Conservation (phyloP, 371 early-diverging fungal species). For the Actinomortierella ambigua region DNA sequence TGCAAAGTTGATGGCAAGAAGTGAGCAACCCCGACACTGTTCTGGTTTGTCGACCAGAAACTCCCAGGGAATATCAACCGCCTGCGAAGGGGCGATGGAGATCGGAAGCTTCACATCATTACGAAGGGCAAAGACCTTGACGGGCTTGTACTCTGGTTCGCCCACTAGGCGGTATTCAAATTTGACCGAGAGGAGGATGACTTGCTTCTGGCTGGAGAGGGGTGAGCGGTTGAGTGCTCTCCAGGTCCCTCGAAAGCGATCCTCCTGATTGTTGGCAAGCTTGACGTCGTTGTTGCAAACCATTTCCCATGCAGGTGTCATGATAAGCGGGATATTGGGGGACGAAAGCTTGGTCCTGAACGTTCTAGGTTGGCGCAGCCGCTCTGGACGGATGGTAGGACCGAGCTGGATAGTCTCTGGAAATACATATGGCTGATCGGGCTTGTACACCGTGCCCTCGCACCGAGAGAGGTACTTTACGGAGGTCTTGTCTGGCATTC, state of each 20-base stretch:
- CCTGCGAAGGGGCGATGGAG: conserved; percentile 24
- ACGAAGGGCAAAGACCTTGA: conserved; percentile 7
- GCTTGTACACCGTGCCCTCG: conserved; percentile 16
- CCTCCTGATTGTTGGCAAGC: not conserved
- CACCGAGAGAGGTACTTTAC: conserved; percentile 10
- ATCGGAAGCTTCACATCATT: conserved; percentile 18
- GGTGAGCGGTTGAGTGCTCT: conserved; percentile 16
- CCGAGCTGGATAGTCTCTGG: conserved; percentile 31
- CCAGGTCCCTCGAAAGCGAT: conserved; percentile 18
- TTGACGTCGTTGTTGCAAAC: conserved; percentile 30
- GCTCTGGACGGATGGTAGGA: conserved; percentile 6
- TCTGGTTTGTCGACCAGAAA: conserved; percentile 16
- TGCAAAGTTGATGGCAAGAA: conserved; percentile 16
- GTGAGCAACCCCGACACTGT: not conserved
- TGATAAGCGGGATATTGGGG: conserved; percentile 9
- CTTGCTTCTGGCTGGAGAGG: conserved; percentile 15
- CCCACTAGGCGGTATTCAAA: conserved; percentile 44
- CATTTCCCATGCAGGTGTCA: not conserved
- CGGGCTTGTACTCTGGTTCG: conserved; percentile 26
- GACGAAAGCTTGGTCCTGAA: conserved; percentile 17
- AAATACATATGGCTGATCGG: conserved; percentile 25
- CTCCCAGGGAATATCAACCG: conserved; percentile 20
- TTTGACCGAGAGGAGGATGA: conserved; percentile 17
- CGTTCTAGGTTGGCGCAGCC: conserved; percentile 9
- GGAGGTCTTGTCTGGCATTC: conserved; percentile 10